Evolutionary conservation across 1,284 basidiomycete genomes (phyloP).

Genomic region (Heimioporus retisporus): DNA sequence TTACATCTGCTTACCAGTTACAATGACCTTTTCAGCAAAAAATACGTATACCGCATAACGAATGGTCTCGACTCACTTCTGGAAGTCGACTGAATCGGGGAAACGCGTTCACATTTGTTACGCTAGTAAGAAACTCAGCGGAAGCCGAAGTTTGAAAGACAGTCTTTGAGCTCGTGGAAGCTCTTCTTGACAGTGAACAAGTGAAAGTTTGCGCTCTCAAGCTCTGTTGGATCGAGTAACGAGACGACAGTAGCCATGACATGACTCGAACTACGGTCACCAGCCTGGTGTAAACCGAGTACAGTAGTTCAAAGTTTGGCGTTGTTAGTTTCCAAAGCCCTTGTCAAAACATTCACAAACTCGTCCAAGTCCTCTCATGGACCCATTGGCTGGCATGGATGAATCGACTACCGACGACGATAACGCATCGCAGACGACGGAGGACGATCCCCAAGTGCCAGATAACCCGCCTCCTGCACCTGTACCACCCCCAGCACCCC

Average conservation of each 20-base stretch:
- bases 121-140: conserved; percentile 60
- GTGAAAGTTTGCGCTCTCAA: neutral
- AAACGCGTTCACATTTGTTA: conserved; percentile 49
- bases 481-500: conserved; percentile 47
- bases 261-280: conserved; percentile 1
- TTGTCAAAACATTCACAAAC: conserved; percentile 37
- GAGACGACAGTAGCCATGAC: conserved; percentile 18
- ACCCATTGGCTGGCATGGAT: conserved; percentile 57
- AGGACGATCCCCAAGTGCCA: conserved; percentile 82
- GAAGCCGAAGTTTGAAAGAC: conserved; percentile 49
- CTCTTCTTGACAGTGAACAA: conserved; percentile 16
- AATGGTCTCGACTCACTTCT: conserved; percentile 51
- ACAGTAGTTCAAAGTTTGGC: conserved; percentile 20
- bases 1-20: conserved; percentile 53
- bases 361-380: conserved; percentile 33
- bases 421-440: conserved; percentile 82
- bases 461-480: conserved; percentile 58
- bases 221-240: neutral
- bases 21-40: conserved; percentile 53
- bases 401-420: conserved; percentile 84
- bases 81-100: conserved; percentile 59
- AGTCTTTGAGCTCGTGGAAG: conserved; percentile 23
- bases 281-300: no score
- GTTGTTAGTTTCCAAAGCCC: conserved; percentile 31
- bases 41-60: neutral